A percentile compares a stretch with the other conserved stretches of the same genome.
These are phyloP conservation scores for Begonia peltatifolia DNA, from an alignment of 306 rosid species.

Conservation along the genomic window DNA sequence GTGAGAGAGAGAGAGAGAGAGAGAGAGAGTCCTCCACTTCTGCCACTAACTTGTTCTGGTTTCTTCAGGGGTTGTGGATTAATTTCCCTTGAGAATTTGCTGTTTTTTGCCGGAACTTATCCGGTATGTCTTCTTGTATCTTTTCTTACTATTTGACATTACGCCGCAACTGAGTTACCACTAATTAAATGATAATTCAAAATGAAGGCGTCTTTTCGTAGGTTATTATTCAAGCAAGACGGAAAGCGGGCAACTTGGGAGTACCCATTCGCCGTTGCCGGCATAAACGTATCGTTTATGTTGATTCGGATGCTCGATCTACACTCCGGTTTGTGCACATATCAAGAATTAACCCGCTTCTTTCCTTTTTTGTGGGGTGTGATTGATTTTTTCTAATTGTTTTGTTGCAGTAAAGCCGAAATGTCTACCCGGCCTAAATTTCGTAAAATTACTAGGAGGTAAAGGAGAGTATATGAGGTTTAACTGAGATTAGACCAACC, in stretches of 20 bases:
- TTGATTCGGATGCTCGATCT: conserved; percentile 84
- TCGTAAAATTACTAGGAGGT: conserved; percentile 80
- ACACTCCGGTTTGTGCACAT: conserved; percentile 35
- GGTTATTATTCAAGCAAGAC: conserved; percentile 68
- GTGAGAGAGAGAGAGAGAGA: conserved; percentile 1
- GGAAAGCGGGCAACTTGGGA: conserved; percentile 89
- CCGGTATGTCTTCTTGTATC: conserved; percentile 49
- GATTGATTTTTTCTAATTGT: conserved; percentile 6
- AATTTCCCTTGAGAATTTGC: conserved; percentile 84
- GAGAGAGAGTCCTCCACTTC: too few relatives aligned
- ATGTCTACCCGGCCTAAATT: conserved; percentile 72
- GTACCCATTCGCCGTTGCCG: conserved; percentile 96
- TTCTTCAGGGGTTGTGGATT: conserved; percentile 73
- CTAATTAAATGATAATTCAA: conserved; percentile 56
- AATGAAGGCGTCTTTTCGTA: conserved; percentile 89
- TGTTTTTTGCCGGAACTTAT: conserved; percentile 59
- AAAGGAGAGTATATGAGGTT: conserved; percentile 2
- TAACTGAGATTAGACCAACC: conserved; percentile 2
- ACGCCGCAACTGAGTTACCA: conserved; percentile 25
- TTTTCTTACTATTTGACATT: conserved; percentile 8
- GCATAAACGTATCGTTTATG: conserved; percentile 82
- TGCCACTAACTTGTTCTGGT: too few relatives aligned
- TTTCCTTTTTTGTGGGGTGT: neutral
- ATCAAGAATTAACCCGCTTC: neutral
- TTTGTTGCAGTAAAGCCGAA: conserved; percentile 51